A percentile compares a stretch with the other conserved stretches of the same genome.
Evolutionary conservation across 176 grass and related monocot species (phyloP).

Genomic region (Urochloa ruziziensis): DNA sequence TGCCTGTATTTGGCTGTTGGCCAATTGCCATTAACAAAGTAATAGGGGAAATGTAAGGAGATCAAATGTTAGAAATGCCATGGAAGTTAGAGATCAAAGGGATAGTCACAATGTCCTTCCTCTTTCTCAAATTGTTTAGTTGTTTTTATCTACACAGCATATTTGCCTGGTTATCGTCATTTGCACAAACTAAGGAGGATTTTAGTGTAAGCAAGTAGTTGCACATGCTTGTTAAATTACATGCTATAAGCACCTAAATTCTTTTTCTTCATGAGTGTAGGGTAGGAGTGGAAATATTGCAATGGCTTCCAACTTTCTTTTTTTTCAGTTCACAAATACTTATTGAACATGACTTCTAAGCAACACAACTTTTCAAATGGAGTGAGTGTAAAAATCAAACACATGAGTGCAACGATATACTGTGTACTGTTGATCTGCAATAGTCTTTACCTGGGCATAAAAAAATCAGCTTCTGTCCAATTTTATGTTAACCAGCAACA

Average conservation of each 20-base stretch:
- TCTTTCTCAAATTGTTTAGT: not conserved
- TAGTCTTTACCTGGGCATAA: not conserved
- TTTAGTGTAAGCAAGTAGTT: not conserved
- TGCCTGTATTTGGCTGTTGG: not conserved
- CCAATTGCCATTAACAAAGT: not conserved
- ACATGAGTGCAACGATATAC: not conserved
- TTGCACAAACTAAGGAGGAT: not conserved
- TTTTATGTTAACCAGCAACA: constrained; percentile 2
- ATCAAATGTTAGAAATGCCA: not conserved
- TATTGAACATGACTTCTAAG: not conserved
- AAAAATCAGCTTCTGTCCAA: not conserved
- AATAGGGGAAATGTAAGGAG: not conserved
- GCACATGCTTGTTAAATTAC: not conserved
- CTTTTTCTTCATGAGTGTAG: not conserved
- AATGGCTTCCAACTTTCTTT: not conserved
- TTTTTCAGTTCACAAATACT: not conserved
- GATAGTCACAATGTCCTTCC: not conserved
- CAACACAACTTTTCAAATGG: not conserved
- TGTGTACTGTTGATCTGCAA: not conserved
- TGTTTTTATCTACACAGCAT: too few species aligned
- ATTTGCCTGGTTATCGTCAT: not conserved
- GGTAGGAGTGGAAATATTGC: not conserved
- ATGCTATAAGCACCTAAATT: not conserved
- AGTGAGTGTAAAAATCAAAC: not conserved
- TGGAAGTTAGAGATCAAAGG: not conserved